Conservation (phyloP, 2,329 filamentous ascomycete species). For the Cadophora gregata region DNA sequence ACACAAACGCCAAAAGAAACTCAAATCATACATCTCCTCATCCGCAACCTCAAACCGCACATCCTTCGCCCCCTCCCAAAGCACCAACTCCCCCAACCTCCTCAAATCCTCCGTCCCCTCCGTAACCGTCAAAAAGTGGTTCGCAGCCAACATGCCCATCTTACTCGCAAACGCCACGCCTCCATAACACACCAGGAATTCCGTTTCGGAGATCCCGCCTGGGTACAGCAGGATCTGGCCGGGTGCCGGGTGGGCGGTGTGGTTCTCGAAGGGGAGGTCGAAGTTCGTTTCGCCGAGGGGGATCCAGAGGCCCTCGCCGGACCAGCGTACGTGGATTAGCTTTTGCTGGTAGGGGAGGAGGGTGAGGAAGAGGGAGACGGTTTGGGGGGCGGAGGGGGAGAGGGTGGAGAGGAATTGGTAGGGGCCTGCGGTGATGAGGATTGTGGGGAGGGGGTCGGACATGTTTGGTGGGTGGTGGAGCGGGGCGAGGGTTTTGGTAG, state of each 20-base stretch:
- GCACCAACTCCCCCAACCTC: conserved; percentile 34
- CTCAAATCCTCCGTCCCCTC: conserved; percentile 37
- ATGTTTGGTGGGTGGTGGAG: not conserved
- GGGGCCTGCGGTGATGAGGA: conserved; percentile 24
- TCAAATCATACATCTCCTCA: conserved; percentile 23
- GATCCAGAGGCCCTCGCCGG: conserved; percentile 40
- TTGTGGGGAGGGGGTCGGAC: not conserved
- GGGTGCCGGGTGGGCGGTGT: conserved; percentile 36
- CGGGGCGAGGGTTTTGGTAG: not conserved
- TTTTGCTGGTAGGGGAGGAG: conserved; percentile 40
- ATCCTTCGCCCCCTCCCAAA: conserved; percentile 40
- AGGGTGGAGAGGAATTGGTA: conserved; percentile 20
- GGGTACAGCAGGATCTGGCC: conserved; percentile 40
- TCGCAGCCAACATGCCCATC: conserved; percentile 38
- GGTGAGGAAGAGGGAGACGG: conserved; percentile 32
- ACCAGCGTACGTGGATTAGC: conserved; percentile 41
- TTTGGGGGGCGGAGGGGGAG: conserved; percentile 32
- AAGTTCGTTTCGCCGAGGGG: conserved; percentile 38
- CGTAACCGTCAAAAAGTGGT: conserved; percentile 40
- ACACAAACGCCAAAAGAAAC: not conserved
- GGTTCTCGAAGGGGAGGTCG: conserved; percentile 37
- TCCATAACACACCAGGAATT: conserved; percentile 39
- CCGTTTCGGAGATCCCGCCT: conserved; percentile 37
- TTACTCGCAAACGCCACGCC: conserved; percentile 38
- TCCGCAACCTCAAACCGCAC: conserved; percentile 37